phyloP scores from a whole-genome alignment of 768 basidiomycete species.

The Lactarius deliciosus region DNA sequence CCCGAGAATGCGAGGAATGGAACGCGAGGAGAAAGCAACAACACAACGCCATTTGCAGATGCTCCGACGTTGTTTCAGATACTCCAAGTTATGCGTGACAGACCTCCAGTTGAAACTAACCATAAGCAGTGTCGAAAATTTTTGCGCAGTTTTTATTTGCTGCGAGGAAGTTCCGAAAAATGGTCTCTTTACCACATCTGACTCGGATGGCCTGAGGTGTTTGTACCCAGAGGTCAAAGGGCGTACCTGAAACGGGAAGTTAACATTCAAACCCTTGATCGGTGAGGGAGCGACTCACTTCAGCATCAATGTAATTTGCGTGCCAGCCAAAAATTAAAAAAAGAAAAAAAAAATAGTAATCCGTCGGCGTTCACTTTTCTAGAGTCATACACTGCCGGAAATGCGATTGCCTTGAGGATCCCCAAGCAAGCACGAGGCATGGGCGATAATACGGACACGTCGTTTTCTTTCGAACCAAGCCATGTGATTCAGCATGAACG shows the following conservation, averaged over 20 bases:
- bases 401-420: neutral
- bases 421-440: neutral
- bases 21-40: neutral
- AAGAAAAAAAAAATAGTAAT: neutral
- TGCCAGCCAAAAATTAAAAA: neutral
- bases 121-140: neutral
- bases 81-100: neutral
- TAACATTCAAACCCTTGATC: neutral
- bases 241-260: neutral
- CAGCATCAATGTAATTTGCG: neutral
- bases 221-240: neutral
- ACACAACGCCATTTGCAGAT: neutral
- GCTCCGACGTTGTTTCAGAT: too few species aligned
- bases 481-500: neutral
- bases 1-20: neutral
- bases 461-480: neutral
- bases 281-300: neutral
- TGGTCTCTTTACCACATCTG: neutral
- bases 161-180: neutral
- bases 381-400: neutral
- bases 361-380: neutral
- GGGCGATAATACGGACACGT: neutral
- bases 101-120: neutral
- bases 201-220: neutral
- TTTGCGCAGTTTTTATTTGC: neutral